Evolutionary conservation across 2,329 filamentous ascomycete genomes (phyloP), one percentile per base, ranked within the genome.

Genomic region (Fusarium musae): DNA sequence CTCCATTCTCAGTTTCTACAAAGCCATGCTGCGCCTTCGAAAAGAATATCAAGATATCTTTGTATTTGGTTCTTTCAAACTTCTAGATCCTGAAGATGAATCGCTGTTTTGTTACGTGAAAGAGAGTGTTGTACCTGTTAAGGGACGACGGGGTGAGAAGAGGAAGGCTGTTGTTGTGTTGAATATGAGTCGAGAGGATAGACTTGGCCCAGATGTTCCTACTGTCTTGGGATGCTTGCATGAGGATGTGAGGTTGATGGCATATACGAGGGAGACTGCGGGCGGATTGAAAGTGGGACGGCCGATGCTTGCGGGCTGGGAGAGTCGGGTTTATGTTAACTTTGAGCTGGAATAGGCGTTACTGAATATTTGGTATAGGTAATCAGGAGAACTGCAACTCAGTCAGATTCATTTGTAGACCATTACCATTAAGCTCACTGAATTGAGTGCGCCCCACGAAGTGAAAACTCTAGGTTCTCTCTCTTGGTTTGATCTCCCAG

Each of bases 1-100:
- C 3, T 88, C 86, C 0, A 86, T 92, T 2, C 80, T 91, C 10
- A 85, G 84, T 30, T 93, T 91, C 78, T 93, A 91, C 83, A 88
- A 87, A 77, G 80, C 80, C 34, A 84, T 84, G 39, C 78, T 93
- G 39, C 77, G 72, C 54, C 76, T 90, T 36, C 83, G 91, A 12
- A 90, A 89, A 72, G 77, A 85, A 63, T 83, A 89, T 75, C 84
- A 84, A 17, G 87, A 92, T 46, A 71, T 92, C 1, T 90, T 93
- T 59, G 86, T 92, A 0, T 87, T 91, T 67, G 91, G 91, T 0
- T 81, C 84, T 1, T 93, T 93, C 69, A 84, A 86, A 56, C 78
- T 92, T 2, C 23, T 87, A 1, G 81, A 84, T 8, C 86, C 88
- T 1, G 79, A 83, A 0, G 83, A 89, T 8, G 86, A 89, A 37